Evolutionary conservation across 2,329 filamentous ascomycete genomes (phyloP), one percentile per base, ranked within the genome.

Genomic region (Trichophyton schoenleinii): DNA sequence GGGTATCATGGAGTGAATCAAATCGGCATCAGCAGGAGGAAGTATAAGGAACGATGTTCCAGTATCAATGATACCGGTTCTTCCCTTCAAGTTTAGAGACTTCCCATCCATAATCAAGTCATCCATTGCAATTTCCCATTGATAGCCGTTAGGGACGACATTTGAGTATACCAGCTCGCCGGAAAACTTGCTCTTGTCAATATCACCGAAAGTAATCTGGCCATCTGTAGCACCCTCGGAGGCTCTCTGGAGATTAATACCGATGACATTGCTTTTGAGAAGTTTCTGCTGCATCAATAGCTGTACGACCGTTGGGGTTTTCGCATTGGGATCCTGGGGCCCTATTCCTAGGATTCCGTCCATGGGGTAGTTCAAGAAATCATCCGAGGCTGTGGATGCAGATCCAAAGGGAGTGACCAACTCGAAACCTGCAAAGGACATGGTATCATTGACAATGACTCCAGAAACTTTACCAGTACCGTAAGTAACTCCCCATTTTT

Each of bases 301-400:
- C 44, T 86, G 78, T 70, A 94, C 78, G 67, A 94, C 85, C 52
- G 85, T 88, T 20, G 87, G 82, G 3, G 81, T 69, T 62, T 77
- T 70, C 2, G 71, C 80, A 41, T 76, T 77, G 2, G 81, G 81
- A 9, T 79, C 76, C 63, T 80, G 81, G 67, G 86, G 84, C 15
- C 88, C 87, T 25, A 95, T 75, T 3, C 90, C 91, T 2, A 96
- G 76, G 57, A 96, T 95, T 25, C 91, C 91, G 71, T 96, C 91
- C 73, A 95, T 91, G 1, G 89, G 87, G 67, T 92, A 95, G 59
- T 82, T 81, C 31, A 78, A 74, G 71, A 96, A 95, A 65, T 94
- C 85, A 59, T 83, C 74, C 0, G 88, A 90, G 1, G 88, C 88
- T 25, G 80, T 80, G 38, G 81, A 82, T 22, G 87, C 89, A 63